A percentile compares a stretch with the other conserved stretches of the same genome.
Evolutionary conservation across 768 basidiomycete genomes (phyloP).

Genomic region (Inosperma sp.): DNA sequence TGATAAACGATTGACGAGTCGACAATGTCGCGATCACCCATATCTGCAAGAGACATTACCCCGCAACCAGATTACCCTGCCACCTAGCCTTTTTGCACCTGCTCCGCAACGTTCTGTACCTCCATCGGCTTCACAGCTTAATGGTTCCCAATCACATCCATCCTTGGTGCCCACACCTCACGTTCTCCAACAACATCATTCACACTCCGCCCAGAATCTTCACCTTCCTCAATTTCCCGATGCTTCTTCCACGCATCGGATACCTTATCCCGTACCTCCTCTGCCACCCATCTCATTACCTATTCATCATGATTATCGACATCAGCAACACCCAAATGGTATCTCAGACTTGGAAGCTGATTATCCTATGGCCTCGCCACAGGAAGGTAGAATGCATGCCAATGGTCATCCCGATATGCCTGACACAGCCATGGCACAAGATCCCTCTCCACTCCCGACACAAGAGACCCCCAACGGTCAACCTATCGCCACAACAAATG

Average conservation of each 20-base stretch:
- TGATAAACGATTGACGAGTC: conserved; percentile 75
- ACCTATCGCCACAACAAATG: conserved; percentile 38
- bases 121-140: conserved; percentile 31
- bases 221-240: conserved; percentile 42
- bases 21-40: conserved; percentile 81
- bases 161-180: conserved; percentile 33
- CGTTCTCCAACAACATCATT: conserved; percentile 44
- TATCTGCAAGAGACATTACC: conserved; percentile 81
- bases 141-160: conserved; percentile 31
- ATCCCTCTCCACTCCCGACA: conserved; percentile 43
- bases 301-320: conserved; percentile 26
- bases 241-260: conserved; percentile 48
- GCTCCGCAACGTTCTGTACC: conserved; percentile 33
- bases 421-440: conserved; percentile 49
- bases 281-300: conserved; percentile 19
- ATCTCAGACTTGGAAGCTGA: conserved; percentile 36
- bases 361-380: conserved; percentile 55
- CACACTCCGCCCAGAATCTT: conserved; percentile 36
- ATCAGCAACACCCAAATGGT: conserved; percentile 29
- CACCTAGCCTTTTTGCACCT: conserved; percentile 45
- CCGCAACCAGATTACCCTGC: conserved; percentile 61
- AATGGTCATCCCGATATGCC: conserved; percentile 45
- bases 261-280: conserved; percentile 39
- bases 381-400: conserved; percentile 43
- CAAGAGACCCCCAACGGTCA: conserved; percentile 35